Conservation (phyloP, 2,329 filamentous ascomycete species). For the Claviceps citrina region DNA sequence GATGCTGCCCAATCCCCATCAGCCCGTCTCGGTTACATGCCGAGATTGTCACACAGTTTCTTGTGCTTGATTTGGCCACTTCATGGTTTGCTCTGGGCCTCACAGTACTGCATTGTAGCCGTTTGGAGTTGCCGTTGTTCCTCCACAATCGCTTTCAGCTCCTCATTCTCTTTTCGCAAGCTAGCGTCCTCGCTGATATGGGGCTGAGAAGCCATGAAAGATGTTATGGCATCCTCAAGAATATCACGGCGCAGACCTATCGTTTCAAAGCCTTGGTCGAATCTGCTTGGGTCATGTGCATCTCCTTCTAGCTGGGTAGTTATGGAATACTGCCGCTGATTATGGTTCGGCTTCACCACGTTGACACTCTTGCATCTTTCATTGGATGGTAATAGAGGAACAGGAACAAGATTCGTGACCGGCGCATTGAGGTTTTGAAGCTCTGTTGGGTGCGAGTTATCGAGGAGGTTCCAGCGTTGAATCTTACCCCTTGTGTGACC, state of each 20-base stretch:
- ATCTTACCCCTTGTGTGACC: conserved; percentile 71
- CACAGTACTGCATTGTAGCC: conserved; percentile 6
- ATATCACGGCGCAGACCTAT: conserved; percentile 34
- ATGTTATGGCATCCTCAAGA: conserved; percentile 20
- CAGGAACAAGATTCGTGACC: conserved; percentile 66
- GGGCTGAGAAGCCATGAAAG: not conserved
- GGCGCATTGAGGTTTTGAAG: conserved; percentile 62
- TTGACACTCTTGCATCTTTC: conserved; percentile 35
- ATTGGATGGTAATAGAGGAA: conserved; percentile 38
- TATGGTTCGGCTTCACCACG: conserved; percentile 69
- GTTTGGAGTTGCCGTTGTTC: conserved; percentile 22
- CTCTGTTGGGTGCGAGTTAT: conserved; percentile 50
- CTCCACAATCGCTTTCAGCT: conserved; percentile 29
- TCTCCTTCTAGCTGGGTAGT: conserved; percentile 44
- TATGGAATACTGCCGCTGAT: conserved; percentile 48
- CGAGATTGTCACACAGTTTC: not conserved
- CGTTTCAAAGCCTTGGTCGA: conserved; percentile 29
- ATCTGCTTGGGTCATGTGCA: conserved; percentile 24
- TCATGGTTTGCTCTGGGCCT: conserved; percentile 2
- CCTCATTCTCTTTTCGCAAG: conserved; percentile 25
- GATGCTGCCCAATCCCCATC: no score
- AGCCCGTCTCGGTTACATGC: not conserved
- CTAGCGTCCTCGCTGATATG: conserved; percentile 9
- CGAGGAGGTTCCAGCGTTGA: conserved; percentile 63
- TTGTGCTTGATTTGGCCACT: not conserved